These are phyloP conservation scores for Astrothelium subdiscretum DNA, from an alignment of 495 filamentous ascomycete species.

Conservation along the genomic window DNA sequence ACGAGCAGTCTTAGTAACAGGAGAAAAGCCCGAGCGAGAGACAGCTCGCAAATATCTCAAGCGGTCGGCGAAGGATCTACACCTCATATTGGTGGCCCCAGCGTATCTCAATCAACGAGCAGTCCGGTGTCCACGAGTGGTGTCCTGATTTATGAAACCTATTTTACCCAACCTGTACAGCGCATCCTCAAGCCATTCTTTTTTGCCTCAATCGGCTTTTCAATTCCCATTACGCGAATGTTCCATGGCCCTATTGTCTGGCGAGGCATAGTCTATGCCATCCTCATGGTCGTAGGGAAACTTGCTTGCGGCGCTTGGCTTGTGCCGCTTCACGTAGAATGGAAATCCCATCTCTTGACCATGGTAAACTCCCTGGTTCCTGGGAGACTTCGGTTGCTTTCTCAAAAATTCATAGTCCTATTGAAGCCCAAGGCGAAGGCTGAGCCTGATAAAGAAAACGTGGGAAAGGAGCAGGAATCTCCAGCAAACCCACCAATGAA, in stretches of 20 bases:
- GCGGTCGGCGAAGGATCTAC: not conserved
- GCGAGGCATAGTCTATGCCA: conserved; percentile 59
- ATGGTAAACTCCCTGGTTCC: too few relatives aligned
- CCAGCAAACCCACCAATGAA: too few relatives aligned
- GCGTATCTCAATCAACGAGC: not conserved
- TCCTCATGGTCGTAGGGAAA: conserved; percentile 61
- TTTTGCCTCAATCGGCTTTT: conserved; percentile 73
- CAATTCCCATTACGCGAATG: conserved; percentile 62
- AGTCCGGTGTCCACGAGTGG: conserved; percentile 15
- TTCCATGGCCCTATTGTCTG: conserved; percentile 53
- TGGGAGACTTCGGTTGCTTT: too few relatives aligned
- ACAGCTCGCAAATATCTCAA: too few relatives aligned
- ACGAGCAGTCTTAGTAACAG: not conserved
- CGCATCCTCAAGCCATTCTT: conserved; percentile 61
- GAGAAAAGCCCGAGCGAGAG: too few relatives aligned
- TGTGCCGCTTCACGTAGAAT: conserved; percentile 33
- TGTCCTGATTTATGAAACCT: conserved; percentile 40
- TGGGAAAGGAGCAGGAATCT: not conserved
- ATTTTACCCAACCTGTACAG: conserved; percentile 39
- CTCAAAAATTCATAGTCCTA: too few relatives aligned
- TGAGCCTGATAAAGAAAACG: too few relatives aligned
- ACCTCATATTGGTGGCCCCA: too few relatives aligned
- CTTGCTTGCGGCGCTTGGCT: conserved; percentile 53
- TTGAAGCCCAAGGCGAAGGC: too few relatives aligned
- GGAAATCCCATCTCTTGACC: not conserved